Conservation (phyloP, 2,329 filamentous ascomycete species). For the Fusarium caatingaense region DNA sequence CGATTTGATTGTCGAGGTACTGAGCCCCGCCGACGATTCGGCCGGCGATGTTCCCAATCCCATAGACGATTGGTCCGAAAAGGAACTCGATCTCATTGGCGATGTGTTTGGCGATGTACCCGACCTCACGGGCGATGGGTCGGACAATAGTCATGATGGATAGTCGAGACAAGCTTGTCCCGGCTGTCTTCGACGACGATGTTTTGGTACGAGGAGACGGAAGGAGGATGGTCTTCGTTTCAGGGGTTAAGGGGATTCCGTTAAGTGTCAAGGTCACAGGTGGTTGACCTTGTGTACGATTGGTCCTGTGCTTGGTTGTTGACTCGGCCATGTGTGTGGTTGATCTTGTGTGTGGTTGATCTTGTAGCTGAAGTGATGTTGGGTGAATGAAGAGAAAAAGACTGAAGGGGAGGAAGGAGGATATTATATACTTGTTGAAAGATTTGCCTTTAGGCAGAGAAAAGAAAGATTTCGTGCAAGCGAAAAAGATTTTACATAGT, state of each 20-base stretch:
- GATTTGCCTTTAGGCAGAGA: not conserved
- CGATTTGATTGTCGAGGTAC: not conserved
- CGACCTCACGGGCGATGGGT: not conserved
- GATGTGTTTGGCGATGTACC: not conserved
- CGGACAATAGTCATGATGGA: not conserved
- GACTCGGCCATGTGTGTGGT: too few relatives aligned
- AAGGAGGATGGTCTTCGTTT: too few relatives aligned
- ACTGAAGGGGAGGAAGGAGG: not conserved
- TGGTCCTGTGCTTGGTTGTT: too few relatives aligned
- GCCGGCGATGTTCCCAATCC: not conserved
- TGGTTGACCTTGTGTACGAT: too few relatives aligned
- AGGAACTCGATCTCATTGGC: too few relatives aligned
- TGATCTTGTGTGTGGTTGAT: too few relatives aligned
- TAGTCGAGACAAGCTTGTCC: not conserved
- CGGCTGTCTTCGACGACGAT: not conserved
- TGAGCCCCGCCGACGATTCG: not conserved
- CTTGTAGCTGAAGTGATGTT: not conserved
- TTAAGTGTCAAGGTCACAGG: too few relatives aligned
- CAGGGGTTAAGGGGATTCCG: too few relatives aligned
- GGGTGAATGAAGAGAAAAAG: rapidly evolving
- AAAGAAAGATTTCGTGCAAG: not conserved
- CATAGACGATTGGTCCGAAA: not conserved
- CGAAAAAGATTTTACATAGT: not conserved
- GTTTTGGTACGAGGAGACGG: not conserved
- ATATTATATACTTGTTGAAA: not conserved